Base-by-base conservation (phyloP, 139 green algal species). In the Penium margaritaceum region DNA sequence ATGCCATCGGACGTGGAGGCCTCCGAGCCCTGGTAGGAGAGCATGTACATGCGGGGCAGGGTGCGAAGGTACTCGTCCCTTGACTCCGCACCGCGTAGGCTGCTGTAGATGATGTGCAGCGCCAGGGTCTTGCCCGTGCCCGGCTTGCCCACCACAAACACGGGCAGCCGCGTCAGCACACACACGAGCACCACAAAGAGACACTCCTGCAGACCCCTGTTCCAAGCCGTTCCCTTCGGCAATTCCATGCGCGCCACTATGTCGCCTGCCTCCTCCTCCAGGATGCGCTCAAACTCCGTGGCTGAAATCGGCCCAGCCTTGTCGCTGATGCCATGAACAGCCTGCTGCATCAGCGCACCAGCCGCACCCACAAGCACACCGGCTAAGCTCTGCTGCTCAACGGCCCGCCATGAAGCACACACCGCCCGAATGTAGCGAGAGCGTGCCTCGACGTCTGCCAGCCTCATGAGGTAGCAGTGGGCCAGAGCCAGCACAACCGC, bases 111-210 rank as follows among this genome's bases (percentile, higher is more conserved):
- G 7, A 84, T 35, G 1, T 69, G 64, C 67, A 84, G 36, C 0
- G 72, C 64, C 33, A 84, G 72, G 12, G 62, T 69, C 64, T 84
- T 84, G 72, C 72, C 67, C 66, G 68, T 70, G 35, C 72, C 78
- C 0, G 72, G 78, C 65, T 78, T 77, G 27, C 78, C 78, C 43
- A 84, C 37, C 36, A 84, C 21, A 44, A 84, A 77, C 24, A 84
- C 14, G 2, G 78, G 78, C 19, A 77, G 57, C 55, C 67, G 74
- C 51, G 74, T 84, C 17, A 84, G 78, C 2, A 84, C 67, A 47
- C 72, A 81, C n/a, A 84, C 78, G 54, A 81, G 41, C 39, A 47
- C 34, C 37, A 77, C 65, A 58, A 84, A 84, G 32, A 84, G 62
- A 34, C 74, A 78, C 70, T 83, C 76, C 29, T 32, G 39, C 15